These are phyloP conservation scores for Saccharomycopsis babjevae DNA, from an alignment of 805 yeast species.

Conservation along the genomic window DNA sequence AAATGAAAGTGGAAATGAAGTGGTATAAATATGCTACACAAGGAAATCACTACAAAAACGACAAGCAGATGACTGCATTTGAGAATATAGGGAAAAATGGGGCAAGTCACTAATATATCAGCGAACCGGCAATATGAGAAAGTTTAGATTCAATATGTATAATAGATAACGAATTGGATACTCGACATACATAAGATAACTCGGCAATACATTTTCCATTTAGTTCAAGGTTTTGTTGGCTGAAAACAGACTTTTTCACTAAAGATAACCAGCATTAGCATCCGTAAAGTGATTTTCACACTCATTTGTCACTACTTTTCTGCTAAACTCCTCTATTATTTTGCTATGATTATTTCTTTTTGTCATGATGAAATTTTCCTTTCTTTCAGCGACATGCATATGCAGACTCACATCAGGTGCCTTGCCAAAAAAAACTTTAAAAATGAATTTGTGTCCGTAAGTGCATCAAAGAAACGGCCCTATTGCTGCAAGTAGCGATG, in stretches of 20 bases:
- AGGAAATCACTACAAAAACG: background rate
- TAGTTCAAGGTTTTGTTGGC: background rate
- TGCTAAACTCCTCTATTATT: background rate
- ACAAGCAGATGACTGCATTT: background rate
- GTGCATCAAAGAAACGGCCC: background rate
- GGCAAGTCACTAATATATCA: background rate
- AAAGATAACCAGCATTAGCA: background rate
- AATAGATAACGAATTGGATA: background rate
- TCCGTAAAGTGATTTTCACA: background rate
- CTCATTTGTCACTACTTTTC: background rate
- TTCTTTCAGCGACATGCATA: background rate
- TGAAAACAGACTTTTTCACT: background rate
- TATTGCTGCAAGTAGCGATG: background rate
- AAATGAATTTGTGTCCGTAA: background rate
- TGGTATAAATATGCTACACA: background rate
- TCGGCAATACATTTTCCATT: background rate
- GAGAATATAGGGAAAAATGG: conserved; percentile 1
- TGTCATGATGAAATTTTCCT: background rate
- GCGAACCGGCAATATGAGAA: background rate
- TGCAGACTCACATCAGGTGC: background rate
- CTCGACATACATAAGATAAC: background rate
- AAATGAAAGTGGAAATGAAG: background rate
- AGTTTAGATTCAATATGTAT: background rate
- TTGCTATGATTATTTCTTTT: background rate
- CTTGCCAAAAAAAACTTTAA: background rate